Percentiles rank a stretch among this genome's conserved stretches.
These are phyloP conservation scores for Suhomyces coccinellae DNA, from an alignment of 1,139 yeast species.

Conservation along the genomic window DNA sequence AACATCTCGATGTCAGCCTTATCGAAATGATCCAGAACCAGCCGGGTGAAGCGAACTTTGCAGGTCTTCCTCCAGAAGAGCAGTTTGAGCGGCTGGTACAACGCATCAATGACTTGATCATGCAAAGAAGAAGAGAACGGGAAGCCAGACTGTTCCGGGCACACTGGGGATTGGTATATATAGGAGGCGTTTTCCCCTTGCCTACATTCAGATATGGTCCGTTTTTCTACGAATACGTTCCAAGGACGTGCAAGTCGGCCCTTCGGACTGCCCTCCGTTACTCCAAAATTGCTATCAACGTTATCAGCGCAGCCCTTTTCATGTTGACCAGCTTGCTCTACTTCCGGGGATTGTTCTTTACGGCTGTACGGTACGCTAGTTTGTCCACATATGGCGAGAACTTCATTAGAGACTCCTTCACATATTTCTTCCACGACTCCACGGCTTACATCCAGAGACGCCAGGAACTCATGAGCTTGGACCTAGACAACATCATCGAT, in stretches of 20 bases:
- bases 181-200: slow-evolving; percentile 25
- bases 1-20: slow-evolving; percentile 25
- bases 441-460: slow-evolving; percentile 13
- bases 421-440: slow-evolving; percentile 28
- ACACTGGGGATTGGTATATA: slow-evolving; percentile 20
- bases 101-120: slow-evolving; percentile 15
- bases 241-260: slow-evolving; percentile 1
- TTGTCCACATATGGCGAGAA: slow-evolving; percentile 33
- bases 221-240: slow-evolving; percentile 25
- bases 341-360: slow-evolving; percentile 18
- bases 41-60: slow-evolving; percentile 19
- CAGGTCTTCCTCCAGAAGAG: slow-evolving; percentile 20
- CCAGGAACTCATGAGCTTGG: slow-evolving; percentile 13
- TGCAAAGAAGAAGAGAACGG: slow-evolving; percentile 1
- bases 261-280: neutral
- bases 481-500: slow-evolving; percentile 16
- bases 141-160: slow-evolving; percentile 9
- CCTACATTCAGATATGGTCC: slow-evolving; percentile 29
- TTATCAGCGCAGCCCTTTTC: slow-evolving; percentile 22
- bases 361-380: slow-evolving; percentile 29
- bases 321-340: slow-evolving; percentile 23
- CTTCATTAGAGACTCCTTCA: slow-evolving; percentile 30
- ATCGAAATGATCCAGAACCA: slow-evolving; percentile 17
- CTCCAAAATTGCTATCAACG: slow-evolving; percentile 14
- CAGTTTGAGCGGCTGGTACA: slow-evolving; percentile 13